A percentile compares a stretch with the other conserved stretches of the same genome.
These are phyloP conservation scores for Tylopilus sp. DNA, from an alignment of 768 basidiomycete genomes.

Conservation along the genomic window DNA sequence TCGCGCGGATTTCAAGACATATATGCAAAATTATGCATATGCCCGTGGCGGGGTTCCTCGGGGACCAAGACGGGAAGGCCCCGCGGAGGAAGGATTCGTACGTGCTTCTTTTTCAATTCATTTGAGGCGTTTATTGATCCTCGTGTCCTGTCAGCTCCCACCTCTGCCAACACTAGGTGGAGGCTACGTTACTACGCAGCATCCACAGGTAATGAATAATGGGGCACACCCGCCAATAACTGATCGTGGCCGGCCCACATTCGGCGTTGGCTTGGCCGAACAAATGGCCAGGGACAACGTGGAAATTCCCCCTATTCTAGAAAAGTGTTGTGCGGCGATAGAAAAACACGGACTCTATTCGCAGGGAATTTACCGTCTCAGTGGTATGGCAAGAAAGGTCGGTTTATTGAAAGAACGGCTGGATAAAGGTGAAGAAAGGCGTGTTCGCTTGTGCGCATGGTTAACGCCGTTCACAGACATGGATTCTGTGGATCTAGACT, in stretches of 20 bases:
- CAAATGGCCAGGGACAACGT: slow-evolving; percentile 90
- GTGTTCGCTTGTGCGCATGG: slow-evolving; percentile 1
- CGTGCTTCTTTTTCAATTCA: slow-evolving; percentile 33
- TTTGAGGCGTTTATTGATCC: slow-evolving; percentile 2
- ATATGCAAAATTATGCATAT: slow-evolving; percentile 97
- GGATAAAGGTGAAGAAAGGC: slow-evolving; percentile 65
- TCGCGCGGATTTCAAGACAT: slow-evolving; percentile 89
- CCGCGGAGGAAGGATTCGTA: slow-evolving; percentile 91
- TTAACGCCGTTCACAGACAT: slow-evolving; percentile 54
- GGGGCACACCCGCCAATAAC: slow-evolving; percentile 33
- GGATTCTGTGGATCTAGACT: slow-evolving; percentile 81
- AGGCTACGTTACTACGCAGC: slow-evolving; percentile 26
- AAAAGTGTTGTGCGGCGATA: slow-evolving; percentile 88
- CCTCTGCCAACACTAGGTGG: slow-evolving; percentile 49
- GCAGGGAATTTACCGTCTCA: slow-evolving; percentile 92
- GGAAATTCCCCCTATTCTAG: slow-evolving; percentile 84
- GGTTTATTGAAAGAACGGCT: slow-evolving; percentile 75
- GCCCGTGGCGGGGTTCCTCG: slow-evolving; percentile 65
- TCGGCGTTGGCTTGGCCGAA: slow-evolving; percentile 88
- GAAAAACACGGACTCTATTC: slow-evolving; percentile 82
- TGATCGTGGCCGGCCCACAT: slow-evolving; percentile 77
- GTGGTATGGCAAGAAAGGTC: slow-evolving; percentile 87
- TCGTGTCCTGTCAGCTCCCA: slow-evolving; percentile 46
- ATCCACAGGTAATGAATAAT: slow-evolving; percentile 23
- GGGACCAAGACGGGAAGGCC: slow-evolving; percentile 87